Conservation (phyloP, 495 filamentous ascomycete species). For the Aspergillus sparsus region DNA sequence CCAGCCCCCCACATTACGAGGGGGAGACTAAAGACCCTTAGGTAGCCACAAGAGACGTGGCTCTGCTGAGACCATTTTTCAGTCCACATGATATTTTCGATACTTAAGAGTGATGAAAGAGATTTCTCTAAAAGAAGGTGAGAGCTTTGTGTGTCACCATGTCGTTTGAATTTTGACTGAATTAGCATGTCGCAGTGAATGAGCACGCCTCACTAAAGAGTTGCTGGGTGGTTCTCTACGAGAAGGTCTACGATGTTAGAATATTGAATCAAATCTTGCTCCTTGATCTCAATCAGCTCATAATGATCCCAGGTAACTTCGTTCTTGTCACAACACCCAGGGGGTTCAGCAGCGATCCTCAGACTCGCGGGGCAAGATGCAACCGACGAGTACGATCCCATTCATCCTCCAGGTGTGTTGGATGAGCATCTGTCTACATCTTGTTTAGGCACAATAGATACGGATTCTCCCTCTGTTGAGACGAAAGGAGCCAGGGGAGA, state of each 20-base stretch:
- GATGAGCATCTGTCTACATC: slow-evolving; percentile 64
- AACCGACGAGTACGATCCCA: slow-evolving; percentile 87
- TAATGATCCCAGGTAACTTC: slow-evolving; percentile 51
- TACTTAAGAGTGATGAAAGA: neutral
- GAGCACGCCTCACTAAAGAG: neutral
- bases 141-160: neutral
- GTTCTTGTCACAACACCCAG: slow-evolving; percentile 82
- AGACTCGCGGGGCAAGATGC: slow-evolving; percentile 83
- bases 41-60: too few species aligned
- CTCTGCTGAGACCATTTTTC: too few species aligned
- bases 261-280: slow-evolving; percentile 19
- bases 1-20: too few species aligned
- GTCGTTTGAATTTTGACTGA: neutral
- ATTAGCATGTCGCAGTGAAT: neutral
- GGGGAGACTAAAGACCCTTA: too few species aligned
- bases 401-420: slow-evolving; percentile 81
- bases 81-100: neutral
- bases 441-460: slow-evolving; percentile 33
- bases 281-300: neutral
- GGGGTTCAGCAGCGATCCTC: slow-evolving; percentile 80
- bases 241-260: slow-evolving; percentile 82
- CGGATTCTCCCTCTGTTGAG: slow-evolving; percentile 46
- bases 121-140: neutral
- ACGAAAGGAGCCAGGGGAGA: slow-evolving; percentile 35
- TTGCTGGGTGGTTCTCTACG: slow-evolving; percentile 90